These are phyloP conservation scores for Vaccinium darrowii DNA, from an alignment of 148 eudicot genomes.

Conservation along the genomic window DNA sequence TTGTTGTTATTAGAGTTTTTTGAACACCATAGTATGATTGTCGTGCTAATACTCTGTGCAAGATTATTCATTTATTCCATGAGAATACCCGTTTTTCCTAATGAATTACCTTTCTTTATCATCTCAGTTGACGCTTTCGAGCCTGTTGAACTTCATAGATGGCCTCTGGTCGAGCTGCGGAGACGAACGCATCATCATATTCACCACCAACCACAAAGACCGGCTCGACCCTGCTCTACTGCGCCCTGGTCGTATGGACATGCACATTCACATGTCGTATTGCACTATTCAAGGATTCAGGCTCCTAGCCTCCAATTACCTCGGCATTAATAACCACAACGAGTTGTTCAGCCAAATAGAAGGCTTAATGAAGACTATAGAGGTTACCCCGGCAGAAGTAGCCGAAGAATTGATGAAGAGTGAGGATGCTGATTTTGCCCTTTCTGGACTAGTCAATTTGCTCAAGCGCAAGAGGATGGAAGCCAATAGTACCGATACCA, in stretches of 20 bases:
- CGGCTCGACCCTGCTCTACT: constrained; percentile 43
- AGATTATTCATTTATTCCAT: too few species aligned
- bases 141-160: constrained; percentile 44
- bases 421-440: constrained; percentile 31
- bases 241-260: constrained; percentile 54
- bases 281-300: constrained; percentile 30
- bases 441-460: constrained; percentile 29
- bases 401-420: constrained; percentile 45
- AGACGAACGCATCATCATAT: constrained; percentile 42
- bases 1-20: too few species aligned
- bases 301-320: constrained; percentile 39
- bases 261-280: constrained; percentile 49
- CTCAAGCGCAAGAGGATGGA: constrained; percentile 24
- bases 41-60: too few species aligned
- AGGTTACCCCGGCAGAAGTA: constrained; percentile 43
- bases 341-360: constrained; percentile 22
- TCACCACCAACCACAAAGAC: constrained; percentile 46
- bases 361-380: constrained; percentile 21
- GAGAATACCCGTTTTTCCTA: too few species aligned
- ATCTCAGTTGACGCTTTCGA: constrained; percentile 43
- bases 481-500: background rate
- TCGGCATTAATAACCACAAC: constrained; percentile 21
- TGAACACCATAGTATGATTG: too few species aligned
- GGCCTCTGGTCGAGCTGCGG: constrained; percentile 56
- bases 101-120: background rate